Base-by-base conservation (phyloP, 2,329 filamentous ascomycete species). In the Sporothrix globosa region DNA sequence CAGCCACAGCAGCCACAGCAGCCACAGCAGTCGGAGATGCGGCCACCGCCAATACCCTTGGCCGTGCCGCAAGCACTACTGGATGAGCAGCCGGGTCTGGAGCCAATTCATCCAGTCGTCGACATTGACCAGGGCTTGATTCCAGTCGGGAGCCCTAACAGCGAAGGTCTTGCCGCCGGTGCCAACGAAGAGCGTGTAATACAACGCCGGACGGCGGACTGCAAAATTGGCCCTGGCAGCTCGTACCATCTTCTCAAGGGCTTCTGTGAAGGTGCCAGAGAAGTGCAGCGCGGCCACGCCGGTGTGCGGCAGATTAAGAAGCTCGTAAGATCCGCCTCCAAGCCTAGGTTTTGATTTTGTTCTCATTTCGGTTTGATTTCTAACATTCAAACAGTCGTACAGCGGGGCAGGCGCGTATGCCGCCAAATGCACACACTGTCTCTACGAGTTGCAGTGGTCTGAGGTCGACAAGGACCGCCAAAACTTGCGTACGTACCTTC, bases 221-320 rank as follows among this genome's bases (percentile, higher is more conserved):
- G 81, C 73, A 80, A 74, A 6, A 85, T 87, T 48, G 81, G 77
- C 2, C 76, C 78, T 0, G 74, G 77, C 11, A 86, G 84, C 73
- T 87, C 85, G 0, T 87, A 87, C 72, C 82, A 84, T 66, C 77
- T 82, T 11, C 78, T 84, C 50, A 86, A 85, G 69, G 85, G 85
- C 1, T 87, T 88, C 73, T 88, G 86, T 56, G 81, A 83, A 24
- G 86, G 86, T 1, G 86, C 86, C 7, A 82, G 82, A 61, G 84
- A 85, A 19, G 81, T 84, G 1, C 76, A 83, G 39, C 79, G 79
- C 48, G 86, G 86, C 0, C 82, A 81, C 2, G 76, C 82, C 3
- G 85, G 85, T 7, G 81, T 87, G 61, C 85, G 82, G 74, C 84
- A 82, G 73, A 81, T 83, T 3, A 83, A 83, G 74, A 83, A 85